Evolutionary conservation across 805 yeast genomes (phyloP).

Genomic region (Candida germanica): DNA sequence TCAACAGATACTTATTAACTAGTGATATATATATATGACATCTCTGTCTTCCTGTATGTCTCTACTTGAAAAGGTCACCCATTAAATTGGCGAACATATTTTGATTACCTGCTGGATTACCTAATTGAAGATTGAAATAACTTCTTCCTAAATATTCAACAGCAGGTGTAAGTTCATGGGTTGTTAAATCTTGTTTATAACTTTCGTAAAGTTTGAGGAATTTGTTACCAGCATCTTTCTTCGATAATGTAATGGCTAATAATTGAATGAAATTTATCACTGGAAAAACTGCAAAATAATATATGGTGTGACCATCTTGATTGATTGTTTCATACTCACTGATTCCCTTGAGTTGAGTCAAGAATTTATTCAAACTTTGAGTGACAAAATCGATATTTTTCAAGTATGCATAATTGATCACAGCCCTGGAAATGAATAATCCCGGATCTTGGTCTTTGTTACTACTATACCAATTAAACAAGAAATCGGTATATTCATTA

Average conservation of each 20-base stretch:
- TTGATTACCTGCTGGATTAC: slow-evolving; percentile 36
- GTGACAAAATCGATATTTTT: slow-evolving; percentile 62
- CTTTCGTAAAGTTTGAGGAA: slow-evolving; percentile 52
- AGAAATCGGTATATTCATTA: slow-evolving; percentile 40
- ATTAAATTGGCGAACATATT: slow-evolving; percentile 59
- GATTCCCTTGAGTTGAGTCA: slow-evolving; percentile 12
- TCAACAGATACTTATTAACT: too few species aligned
- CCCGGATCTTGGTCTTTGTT: slow-evolving; percentile 34
- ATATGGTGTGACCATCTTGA: slow-evolving; percentile 20
- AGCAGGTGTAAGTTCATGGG: slow-evolving; percentile 40
- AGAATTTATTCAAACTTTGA: slow-evolving; percentile 25
- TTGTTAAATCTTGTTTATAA: slow-evolving; percentile 39
- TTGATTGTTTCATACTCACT: slow-evolving; percentile 12
- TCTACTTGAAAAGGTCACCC: slow-evolving; percentile 47
- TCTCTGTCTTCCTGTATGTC: too few species aligned
- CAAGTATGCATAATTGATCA: slow-evolving; percentile 69
- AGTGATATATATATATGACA: background rate
- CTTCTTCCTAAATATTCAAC: slow-evolving; percentile 57
- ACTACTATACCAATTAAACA: slow-evolving; percentile 39
- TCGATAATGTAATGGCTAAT: slow-evolving; percentile 54
- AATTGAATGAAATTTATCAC: slow-evolving; percentile 70
- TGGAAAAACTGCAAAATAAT: slow-evolving; percentile 39
- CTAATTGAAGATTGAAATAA: slow-evolving; percentile 55
- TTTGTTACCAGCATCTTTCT: slow-evolving; percentile 44
- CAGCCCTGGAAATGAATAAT: slow-evolving; percentile 50